A percentile compares a stretch with the other conserved stretches of the same genome.
phyloP scores from a whole-genome alignment of 202 grass and related monocot species.

The Bolboschoenoplectus hybrid region DNA sequence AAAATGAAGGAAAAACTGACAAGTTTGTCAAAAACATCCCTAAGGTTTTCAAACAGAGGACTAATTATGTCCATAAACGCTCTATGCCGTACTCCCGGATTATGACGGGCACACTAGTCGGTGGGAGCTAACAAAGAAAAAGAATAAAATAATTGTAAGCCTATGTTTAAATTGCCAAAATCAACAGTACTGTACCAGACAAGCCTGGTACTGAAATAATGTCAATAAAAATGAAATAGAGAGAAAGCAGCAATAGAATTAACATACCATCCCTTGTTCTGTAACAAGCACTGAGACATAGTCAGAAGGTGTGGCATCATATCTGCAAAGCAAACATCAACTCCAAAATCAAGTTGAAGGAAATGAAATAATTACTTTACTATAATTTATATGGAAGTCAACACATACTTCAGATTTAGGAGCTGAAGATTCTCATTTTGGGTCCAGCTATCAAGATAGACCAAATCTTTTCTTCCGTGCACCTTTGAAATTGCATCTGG shows the following conservation, averaged over 20 bases:
- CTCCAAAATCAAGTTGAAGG: slow-evolving; percentile 23
- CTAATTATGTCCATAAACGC: slow-evolving; percentile 68
- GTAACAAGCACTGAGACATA: slow-evolving; percentile 93
- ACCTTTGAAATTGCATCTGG: slow-evolving; percentile 76
- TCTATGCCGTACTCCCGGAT: slow-evolving; percentile 81
- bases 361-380: slow-evolving; percentile 33
- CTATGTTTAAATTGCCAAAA: slow-evolving; percentile 27
- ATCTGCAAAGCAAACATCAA: slow-evolving; percentile 56
- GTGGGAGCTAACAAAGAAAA: slow-evolving; percentile 64
- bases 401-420: slow-evolving; percentile 80
- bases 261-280: slow-evolving; percentile 94
- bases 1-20: slow-evolving; percentile 1
- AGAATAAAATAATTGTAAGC: not conserved
- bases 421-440: slow-evolving; percentile 85
- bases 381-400: slow-evolving; percentile 35
- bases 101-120: slow-evolving; percentile 86
- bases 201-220: not conserved
- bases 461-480: slow-evolving; percentile 57
- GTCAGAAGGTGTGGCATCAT: slow-evolving; percentile 85
- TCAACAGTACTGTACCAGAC: not conserved
- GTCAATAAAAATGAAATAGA: not conserved
- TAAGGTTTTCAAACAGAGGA: slow-evolving; percentile 38
- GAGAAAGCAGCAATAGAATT: slow-evolving; percentile 18
- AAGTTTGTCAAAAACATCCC: slow-evolving; percentile 5
- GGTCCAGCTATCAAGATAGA: slow-evolving; percentile 62